Base-by-base conservation (phyloP, 2,329 filamentous ascomycete species). In the Myotisia sp. region DNA sequence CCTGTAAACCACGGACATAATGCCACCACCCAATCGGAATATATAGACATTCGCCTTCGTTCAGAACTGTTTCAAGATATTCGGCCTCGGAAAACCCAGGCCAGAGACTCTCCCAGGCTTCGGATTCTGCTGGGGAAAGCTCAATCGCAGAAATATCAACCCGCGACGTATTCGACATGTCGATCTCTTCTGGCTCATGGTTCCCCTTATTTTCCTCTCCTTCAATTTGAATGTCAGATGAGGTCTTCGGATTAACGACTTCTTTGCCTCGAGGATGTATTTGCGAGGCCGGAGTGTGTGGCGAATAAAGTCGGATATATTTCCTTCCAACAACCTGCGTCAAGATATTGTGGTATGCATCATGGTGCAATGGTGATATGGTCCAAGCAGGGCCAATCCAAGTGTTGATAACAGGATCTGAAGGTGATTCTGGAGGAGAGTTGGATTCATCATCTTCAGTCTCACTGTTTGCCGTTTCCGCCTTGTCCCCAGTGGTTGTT, bases 11-110 rank as follows among this genome's bases (percentile, higher is more conserved):
- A 39, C 81, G 68, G 3, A 95, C 82, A 56, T 94, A 95, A 63
- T 98, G 90, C 90, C 90, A 98, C 87, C 90, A 98, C 0, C 87
- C 90, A 4, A 83, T 68, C 0, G 90, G 90, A 34, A 98, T 82
- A 52, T 93, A 90, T 34, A 98, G 53, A 43, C 76, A 79, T 34
- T 98, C 85, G 0, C 87, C 90, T 1, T 80, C 78, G 19, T 69
- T 72, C 4, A 98, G 59, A 1, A 95, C 68, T 1, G 60, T 76
- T 49, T 98, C 90, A 21, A 80, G 59, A 50, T 79, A 87, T 35
- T 69, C 62, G 2, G 80, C 65, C 0, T 65, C 54, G 31, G 54
- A 54, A 43, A 92, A 81, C 0, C 58, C 53, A 1, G 69, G 67
- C 54, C 64, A 75, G 6, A 54, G 45, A 10, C 51, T 49, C n/a